Base-by-base conservation (phyloP, 768 basidiomycete species). In the Asterophora lycoperdoides region DNA sequence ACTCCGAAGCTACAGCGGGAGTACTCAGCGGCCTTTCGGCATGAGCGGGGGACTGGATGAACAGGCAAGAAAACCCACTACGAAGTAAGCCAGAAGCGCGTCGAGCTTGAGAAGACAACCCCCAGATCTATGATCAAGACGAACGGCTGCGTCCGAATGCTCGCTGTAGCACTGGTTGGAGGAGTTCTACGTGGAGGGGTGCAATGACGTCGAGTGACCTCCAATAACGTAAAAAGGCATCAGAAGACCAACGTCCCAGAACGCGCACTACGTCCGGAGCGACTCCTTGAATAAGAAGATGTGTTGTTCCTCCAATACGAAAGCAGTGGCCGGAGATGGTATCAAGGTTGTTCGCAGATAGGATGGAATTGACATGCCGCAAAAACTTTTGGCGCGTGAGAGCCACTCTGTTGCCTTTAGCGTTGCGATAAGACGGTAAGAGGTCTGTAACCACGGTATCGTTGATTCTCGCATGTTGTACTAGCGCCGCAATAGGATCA, bases 221-320 rank as follows among this genome's bases (percentile, higher is more conserved):
- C 69, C 68, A 69, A 44, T 70, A 72, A 5, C 41, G 37, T 0
- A 68, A 56, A 26, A 68, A 70, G 10, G 65, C 53, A 17, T 62
- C 58, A 0, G 67, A 70, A 0, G 63, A 60, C 68, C 68, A 70
- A 0, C 56, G 29, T 0, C 68, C 66, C 38, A 64, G 56, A 0
- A 50, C 9, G 39, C 60, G 63, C 10, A 70, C 64, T 0, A 71
- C 49, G 19, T 67, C 60, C 2, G 65, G 67, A 1, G 58, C 52
- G 1, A 71, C 60, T 2, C 66, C 60, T 0, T 49, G 26, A 0
- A 63, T 44, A 0, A 69, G 48, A 5, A 67, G 46, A n/a, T 65
- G 56, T 0, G 64, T 67, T 1, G 69, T 68, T 1, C 70, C 69
- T 6, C 71, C 68, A 17, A 71, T 72, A 0, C 60, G 56, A 46